Evolutionary conservation across 2,329 filamentous ascomycete species (phyloP).

Genomic region (Diaporthe vexans): DNA sequence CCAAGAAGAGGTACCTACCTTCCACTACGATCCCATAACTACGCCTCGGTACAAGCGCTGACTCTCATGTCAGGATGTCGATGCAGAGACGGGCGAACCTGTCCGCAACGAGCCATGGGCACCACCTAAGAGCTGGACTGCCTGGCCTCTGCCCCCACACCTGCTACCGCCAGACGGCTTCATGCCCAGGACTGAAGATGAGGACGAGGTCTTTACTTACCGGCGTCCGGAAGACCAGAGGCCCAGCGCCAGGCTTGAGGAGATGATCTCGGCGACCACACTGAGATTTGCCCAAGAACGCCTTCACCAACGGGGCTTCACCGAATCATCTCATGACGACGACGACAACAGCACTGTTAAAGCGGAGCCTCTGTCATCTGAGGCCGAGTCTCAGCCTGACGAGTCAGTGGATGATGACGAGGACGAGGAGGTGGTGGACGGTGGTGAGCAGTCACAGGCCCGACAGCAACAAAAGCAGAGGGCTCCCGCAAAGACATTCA

Average conservation of each 20-base stretch:
- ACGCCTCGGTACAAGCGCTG: neutral
- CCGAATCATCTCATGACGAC: conserved; percentile 27
- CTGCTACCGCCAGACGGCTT: conserved; percentile 73
- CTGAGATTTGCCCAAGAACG: conserved; percentile 77
- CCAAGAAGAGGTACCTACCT: conserved; percentile 36
- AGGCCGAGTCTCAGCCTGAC: conserved; percentile 36
- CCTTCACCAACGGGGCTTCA: conserved; percentile 61
- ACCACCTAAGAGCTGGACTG: conserved; percentile 78
- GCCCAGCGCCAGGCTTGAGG: conserved; percentile 75
- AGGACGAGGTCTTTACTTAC: conserved; percentile 66
- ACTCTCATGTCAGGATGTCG: conserved; percentile 46
- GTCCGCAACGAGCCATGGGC: conserved; percentile 57
- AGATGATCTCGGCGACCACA: conserved; percentile 77
- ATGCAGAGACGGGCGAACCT: conserved; percentile 47
- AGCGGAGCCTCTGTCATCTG: conserved; percentile 38
- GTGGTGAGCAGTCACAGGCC: neutral
- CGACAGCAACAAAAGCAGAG: neutral
- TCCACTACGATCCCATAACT: conserved; percentile 2
- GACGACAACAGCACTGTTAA: conserved; percentile 11
- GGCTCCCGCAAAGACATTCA: conserved; percentile 47
- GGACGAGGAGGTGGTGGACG: conserved; percentile 12
- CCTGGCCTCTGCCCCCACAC: conserved; percentile 81
- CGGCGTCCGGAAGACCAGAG: conserved; percentile 58
- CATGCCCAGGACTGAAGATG: conserved; percentile 59
- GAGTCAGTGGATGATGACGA: conserved; percentile 16